Base-by-base conservation (phyloP, 495 filamentous ascomycete species). In the Aspergillus incahuasiensis region DNA sequence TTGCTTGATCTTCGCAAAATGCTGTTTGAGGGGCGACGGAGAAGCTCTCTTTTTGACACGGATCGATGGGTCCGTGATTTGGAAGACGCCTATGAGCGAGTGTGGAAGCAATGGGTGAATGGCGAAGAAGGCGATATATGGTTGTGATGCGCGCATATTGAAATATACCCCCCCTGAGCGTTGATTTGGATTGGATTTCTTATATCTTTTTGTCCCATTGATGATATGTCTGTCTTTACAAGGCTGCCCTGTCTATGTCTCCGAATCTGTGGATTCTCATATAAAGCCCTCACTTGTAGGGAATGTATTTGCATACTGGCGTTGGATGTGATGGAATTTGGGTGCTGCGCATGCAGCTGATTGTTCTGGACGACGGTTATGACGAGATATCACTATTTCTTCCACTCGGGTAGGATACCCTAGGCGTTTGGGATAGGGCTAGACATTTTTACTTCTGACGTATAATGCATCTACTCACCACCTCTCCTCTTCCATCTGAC, bases 41-140 rank as follows among this genome's bases (percentile, higher is more conserved):
- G 74, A 24, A 92, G 90, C 65, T 85, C 85, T 46, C 77, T 97
- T 35, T 99, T 97, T 69, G 88, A 99, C 71, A 99, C 94, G 20
- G 78, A 75, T 59, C 81, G 95, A 57, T 99, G 94, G 94, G 94
- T 99, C 40, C 75, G 78, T 38, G 92, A 97, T 76, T 67, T 99
- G 54, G 94, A 99, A 74, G 78, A 82, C 55, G 91, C 91, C 18
- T 97, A 97, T 65, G 84, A 87, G 55, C 81, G 85, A 64, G 91
- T 91, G 9, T 99, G 94, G 94, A 77, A 79, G 58, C 78, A 82
- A 63, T 97, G 91, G 91, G 95, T 90, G 30, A 79, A 75, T 30
- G 91, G 89, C 30, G 86, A 89, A 74, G 88, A 91, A 30, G 91
- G 94, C 44, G 94, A 99, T 79, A 94, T 99, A 56, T 92, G 80